Base-by-base conservation (phyloP, 2,329 filamentous ascomycete species). In the Colletotrichum tropicicola region DNA sequence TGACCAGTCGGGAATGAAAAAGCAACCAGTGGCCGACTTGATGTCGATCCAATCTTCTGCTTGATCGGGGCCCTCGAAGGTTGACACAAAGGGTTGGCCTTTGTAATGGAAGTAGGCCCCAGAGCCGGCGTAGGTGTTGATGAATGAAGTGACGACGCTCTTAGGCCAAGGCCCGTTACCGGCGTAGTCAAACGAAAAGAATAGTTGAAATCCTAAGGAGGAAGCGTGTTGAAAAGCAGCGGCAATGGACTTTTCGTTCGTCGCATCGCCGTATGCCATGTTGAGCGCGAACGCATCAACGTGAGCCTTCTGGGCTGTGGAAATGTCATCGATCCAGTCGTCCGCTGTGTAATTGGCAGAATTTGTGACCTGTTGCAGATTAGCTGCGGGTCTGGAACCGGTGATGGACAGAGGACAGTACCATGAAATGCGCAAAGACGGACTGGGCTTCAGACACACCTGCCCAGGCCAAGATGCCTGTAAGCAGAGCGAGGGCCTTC, bases 1-100 rank as follows among this genome's bases (percentile, higher is more conserved):
- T 0, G 78, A 75, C 75, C 77, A 85, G 47, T 82, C 78, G 0
- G 83, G 83, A 0, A 85, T 75, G 58, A 82, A 79, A 67, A 80
- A 80, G 59, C 76, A 76, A 5, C 72, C 71, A 1, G 77, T 77
- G 6, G 70, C 67, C 15, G 70, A 65, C 59, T 81, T 83, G 69
- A 84, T 82, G 1, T 67, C 68, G 5, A 57, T 15, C 83, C 83
- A 85, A 67, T 85, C 82, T 1, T 72, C 67, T 7, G 74, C 74
- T 8, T 74, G 75, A 9, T 74, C 69, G 4, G 78, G 66, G 0
- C 83, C 83, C 69, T 85, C 80, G 48, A 82, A 82, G 0, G 80
- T 82, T 0, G 78, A 79, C 0, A 78, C 76, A 3, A 82, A 70
- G 0, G 79, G 75, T 23, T 71, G 70, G 0, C 69, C 68, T 3